Conservation (phyloP, 352 stramenopile species). For the Phytophthora fragariaefolia region DNA sequence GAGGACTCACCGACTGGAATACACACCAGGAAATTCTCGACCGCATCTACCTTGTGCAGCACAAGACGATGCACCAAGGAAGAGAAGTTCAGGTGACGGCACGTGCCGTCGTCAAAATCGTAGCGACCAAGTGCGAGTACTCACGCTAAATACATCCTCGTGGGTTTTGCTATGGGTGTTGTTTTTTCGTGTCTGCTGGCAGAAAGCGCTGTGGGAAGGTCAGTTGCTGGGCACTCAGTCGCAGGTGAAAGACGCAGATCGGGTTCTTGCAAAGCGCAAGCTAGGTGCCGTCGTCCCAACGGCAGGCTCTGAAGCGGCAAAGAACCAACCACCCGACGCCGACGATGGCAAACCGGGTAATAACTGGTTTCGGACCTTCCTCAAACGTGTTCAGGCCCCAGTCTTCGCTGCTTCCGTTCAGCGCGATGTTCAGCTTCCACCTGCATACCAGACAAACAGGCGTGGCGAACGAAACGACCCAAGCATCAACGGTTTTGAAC, state of each 20-base stretch:
- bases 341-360: constrained; percentile 9
- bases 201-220: constrained; percentile 2
- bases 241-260: constrained; percentile 8
- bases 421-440: constrained; percentile 13
- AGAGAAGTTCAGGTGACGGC: constrained; percentile 10
- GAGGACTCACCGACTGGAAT: constrained; percentile 5
- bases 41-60: constrained; percentile 8
- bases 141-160: constrained; percentile 31
- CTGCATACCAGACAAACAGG: constrained; percentile 13
- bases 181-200: constrained; percentile 5
- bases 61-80: constrained; percentile 11
- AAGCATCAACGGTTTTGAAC: constrained; percentile 21
- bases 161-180: constrained; percentile 26
- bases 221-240: background rate
- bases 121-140: constrained; percentile 14
- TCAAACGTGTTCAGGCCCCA: constrained; percentile 10
- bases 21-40: constrained; percentile 12
- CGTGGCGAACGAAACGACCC: constrained; percentile 35
- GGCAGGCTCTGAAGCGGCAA: constrained; percentile 3
- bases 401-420: constrained; percentile 16
- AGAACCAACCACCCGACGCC: background rate
- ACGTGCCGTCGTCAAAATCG: constrained; percentile 3
- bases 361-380: background rate
- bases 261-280: background rate
- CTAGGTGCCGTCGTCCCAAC: background rate